Conservation (phyloP, 495 filamentous ascomycete genomes). For the Pseudoneurospora amorphoporcata region DNA sequence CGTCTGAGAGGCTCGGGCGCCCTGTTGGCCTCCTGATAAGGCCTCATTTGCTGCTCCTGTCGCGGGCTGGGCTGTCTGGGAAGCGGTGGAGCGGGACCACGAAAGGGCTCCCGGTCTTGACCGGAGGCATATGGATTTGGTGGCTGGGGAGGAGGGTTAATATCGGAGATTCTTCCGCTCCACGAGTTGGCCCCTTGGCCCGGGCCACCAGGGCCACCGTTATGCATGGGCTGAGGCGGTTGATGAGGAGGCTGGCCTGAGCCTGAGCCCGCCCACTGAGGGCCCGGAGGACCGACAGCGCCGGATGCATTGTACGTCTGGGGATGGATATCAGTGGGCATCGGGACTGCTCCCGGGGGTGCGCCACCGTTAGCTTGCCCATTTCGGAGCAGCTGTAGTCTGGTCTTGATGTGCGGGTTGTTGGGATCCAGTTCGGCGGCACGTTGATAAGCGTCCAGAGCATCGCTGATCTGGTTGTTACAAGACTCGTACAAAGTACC, state of each 20-base stretch:
- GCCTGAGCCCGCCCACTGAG: constrained; percentile 73
- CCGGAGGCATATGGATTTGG: constrained; percentile 64
- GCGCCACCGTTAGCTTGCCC: constrained; percentile 60
- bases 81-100: constrained; percentile 49
- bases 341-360: constrained; percentile 44
- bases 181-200: constrained; percentile 59
- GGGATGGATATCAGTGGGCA: constrained; percentile 50
- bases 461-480: constrained; percentile 97
- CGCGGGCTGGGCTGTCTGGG: constrained; percentile 60
- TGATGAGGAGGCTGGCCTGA: constrained; percentile 41
- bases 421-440: constrained; percentile 87
- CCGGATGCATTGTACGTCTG: constrained; percentile 72
- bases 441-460: constrained; percentile 88
- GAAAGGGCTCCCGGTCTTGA: constrained; percentile 48
- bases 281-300: constrained; percentile 57
- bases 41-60: constrained; percentile 60
- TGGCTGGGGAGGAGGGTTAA: constrained; percentile 61
- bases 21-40: constrained; percentile 63
- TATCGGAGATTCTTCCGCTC: constrained; percentile 67
- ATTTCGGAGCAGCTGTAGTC: constrained; percentile 73
- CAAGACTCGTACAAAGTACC: constrained; percentile 97
- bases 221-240: constrained; percentile 32
- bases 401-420: constrained; percentile 94
- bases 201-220: constrained; percentile 48
- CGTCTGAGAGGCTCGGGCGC: constrained; percentile 23